phyloP scores from a whole-genome alignment of 306 rosid genomes.

The Fragaria ananassa region DNA sequence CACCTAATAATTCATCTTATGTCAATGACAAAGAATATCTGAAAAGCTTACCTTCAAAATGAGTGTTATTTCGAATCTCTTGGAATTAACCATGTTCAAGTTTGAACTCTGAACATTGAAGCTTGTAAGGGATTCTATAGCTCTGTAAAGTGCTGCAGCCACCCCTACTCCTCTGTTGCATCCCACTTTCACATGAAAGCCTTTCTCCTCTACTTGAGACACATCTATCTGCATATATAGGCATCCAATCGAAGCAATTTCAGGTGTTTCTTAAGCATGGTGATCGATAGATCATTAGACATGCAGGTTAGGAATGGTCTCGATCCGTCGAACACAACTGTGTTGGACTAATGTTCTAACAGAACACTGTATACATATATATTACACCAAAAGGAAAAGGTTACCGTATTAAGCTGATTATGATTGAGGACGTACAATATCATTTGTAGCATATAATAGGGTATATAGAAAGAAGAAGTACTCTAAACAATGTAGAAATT shows the following conservation, averaged over 20 bases:
- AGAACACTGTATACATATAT: too few species aligned
- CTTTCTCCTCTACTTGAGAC: constrained; percentile 82
- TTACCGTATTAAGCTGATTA: too few species aligned
- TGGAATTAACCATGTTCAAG: constrained; percentile 52
- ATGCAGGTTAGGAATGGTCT: not conserved
- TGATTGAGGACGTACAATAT: not conserved
- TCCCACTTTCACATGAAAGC: constrained; percentile 60
- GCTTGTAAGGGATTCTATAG: constrained; percentile 67
- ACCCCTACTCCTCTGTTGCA: constrained; percentile 64
- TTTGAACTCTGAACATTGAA: constrained; percentile 70
- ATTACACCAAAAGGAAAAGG: too few species aligned
- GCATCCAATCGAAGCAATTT: not conserved
- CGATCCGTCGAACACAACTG: too few species aligned
- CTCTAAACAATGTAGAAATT: too few species aligned
- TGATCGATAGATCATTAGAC: not conserved
- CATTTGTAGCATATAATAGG: too few species aligned
- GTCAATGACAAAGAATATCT: not conserved
- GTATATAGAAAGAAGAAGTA: too few species aligned
- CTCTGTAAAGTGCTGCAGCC: constrained; percentile 60
- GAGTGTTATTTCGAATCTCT: constrained; percentile 56
- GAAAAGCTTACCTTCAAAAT: constrained; percentile 46
- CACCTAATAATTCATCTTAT: too few species aligned
- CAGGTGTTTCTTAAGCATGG: not conserved
- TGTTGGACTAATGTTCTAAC: too few species aligned
- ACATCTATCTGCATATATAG: constrained; percentile 53